A percentile compares a stretch with the other conserved stretches of the same genome.
Conservation (phyloP, 78 protist species). For the Pigoraptor vietnamica region DNA sequence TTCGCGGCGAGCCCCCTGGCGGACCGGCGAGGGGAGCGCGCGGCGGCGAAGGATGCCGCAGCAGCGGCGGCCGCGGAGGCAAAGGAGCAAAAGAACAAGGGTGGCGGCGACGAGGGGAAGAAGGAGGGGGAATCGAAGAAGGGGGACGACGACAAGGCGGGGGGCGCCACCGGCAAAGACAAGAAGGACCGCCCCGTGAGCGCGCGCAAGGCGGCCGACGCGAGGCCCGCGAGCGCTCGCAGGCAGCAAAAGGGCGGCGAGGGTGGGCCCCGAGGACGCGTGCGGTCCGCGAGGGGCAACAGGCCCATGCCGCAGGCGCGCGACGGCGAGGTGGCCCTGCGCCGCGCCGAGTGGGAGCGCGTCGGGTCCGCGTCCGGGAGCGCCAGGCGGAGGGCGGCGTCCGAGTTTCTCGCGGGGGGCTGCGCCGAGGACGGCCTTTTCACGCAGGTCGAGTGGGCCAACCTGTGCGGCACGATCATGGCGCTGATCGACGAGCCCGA, state of each 20-base stretch:
- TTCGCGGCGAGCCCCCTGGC: not conserved
- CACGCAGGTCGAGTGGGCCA: not conserved
- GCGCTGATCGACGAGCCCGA: not conserved
- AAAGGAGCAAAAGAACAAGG: not conserved
- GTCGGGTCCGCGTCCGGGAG: not conserved
- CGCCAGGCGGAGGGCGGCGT: not conserved
- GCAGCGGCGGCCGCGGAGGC: not conserved
- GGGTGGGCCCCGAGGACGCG: too few relatives aligned
- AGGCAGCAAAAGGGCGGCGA: too few relatives aligned
- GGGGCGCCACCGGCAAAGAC: too few relatives aligned
- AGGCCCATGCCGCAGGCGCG: too few relatives aligned
- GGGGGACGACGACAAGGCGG: too few relatives aligned
- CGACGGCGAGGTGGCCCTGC: not conserved
- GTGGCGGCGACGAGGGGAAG: too few relatives aligned
- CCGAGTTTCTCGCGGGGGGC: not conserved
- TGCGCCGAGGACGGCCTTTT: not conserved
- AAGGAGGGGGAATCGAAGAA: too few relatives aligned
- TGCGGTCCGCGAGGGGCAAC: too few relatives aligned
- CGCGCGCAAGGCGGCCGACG: too few relatives aligned
- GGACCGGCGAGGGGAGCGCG: not conserved
- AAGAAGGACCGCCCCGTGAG: too few relatives aligned
- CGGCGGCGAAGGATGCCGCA: not conserved
- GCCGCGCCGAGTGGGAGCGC: not conserved
- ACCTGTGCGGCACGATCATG: not conserved
- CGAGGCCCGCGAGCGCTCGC: too few relatives aligned